Evolutionary conservation across 129 eudicot species (phyloP).

Genomic region (Artemisia annua): DNA sequence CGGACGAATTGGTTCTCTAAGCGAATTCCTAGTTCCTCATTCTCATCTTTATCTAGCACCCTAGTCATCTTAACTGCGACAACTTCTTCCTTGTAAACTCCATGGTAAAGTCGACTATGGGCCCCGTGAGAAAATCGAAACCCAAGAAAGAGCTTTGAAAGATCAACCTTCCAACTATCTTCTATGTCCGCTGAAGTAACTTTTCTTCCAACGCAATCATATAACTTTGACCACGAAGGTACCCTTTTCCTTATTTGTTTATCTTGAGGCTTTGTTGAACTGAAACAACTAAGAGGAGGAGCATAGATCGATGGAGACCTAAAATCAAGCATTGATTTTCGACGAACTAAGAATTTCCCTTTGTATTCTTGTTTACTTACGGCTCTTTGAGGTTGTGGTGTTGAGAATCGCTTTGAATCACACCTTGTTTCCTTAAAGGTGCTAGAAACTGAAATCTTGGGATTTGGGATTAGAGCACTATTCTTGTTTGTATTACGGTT

Average conservation of each 20-base stretch:
- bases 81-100: constrained; percentile 63
- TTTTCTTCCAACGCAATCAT: constrained; percentile 79
- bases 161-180: constrained; percentile 73
- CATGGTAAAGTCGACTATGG: constrained; percentile 90
- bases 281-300: constrained; percentile 50
- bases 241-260: constrained; percentile 57
- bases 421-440: constrained; percentile 56
- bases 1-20: constrained; percentile 73
- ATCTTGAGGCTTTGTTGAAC: constrained; percentile 44
- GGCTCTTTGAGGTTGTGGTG: constrained; percentile 58
- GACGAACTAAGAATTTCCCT: constrained; percentile 29
- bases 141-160: constrained; percentile 76
- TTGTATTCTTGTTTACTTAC: constrained; percentile 37
- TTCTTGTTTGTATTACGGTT: too few species aligned
- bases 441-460: constrained; percentile 32
- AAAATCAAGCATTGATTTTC: constrained; percentile 24
- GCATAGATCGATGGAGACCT: constrained; percentile 35
- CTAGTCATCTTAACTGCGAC: constrained; percentile 88
- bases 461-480: constrained; percentile 27
- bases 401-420: constrained; percentile 48
- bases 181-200: constrained; percentile 70
- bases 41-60: constrained; percentile 83
- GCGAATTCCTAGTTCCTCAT: constrained; percentile 57
- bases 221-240: constrained; percentile 71
- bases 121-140: constrained; percentile 93